A percentile compares a stretch with the other conserved stretches of the same genome.
Evolutionary conservation across 2,329 filamentous ascomycete genomes (phyloP).

Genomic region (Colletotrichum euphorbiae): DNA sequence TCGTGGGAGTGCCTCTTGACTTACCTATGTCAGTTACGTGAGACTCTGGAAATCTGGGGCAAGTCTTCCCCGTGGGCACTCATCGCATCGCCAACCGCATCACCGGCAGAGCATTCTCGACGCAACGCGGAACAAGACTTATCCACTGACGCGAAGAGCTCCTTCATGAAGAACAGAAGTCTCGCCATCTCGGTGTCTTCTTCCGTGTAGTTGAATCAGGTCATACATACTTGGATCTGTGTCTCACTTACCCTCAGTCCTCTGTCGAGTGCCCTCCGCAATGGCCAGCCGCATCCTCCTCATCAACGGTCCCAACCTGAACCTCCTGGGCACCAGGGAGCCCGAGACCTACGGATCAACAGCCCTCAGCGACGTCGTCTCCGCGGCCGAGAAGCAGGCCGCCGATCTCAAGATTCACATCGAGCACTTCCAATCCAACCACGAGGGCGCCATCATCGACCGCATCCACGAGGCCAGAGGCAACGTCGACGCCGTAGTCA

Average conservation of each 20-base stretch:
- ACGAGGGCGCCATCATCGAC: slow-evolving; percentile 80
- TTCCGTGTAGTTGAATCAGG: not conserved
- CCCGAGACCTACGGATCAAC: slow-evolving; percentile 78
- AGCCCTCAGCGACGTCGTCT: slow-evolving; percentile 72
- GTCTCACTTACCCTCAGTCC: not conserved
- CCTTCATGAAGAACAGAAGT: slow-evolving; percentile 1
- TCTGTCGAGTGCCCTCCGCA: slow-evolving; percentile 10
- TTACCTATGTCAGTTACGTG: slow-evolving; percentile 2
- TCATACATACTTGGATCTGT: too few relatives aligned
- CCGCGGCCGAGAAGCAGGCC: slow-evolving; percentile 61
- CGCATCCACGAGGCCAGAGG: slow-evolving; percentile 75
- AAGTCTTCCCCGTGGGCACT: not conserved
- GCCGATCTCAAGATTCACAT: slow-evolving; percentile 60
- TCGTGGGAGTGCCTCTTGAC: not conserved
- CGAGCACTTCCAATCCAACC: slow-evolving; percentile 74
- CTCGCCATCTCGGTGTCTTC: not conserved
- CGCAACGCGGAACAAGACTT: slow-evolving; percentile 26
- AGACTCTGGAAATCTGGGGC: slow-evolving; percentile 9
- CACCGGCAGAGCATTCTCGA: slow-evolving; percentile 10
- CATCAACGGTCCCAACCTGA: slow-evolving; percentile 86
- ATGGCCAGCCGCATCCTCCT: slow-evolving; percentile 69
- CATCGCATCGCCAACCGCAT: slow-evolving; percentile 7
- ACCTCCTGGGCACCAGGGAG: slow-evolving; percentile 81
- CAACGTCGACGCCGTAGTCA: slow-evolving; percentile 73
- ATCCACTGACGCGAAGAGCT: slow-evolving; percentile 7